phyloP scores from a whole-genome alignment of 1,284 basidiomycete species.

The Heterobasidion occidentale region DNA sequence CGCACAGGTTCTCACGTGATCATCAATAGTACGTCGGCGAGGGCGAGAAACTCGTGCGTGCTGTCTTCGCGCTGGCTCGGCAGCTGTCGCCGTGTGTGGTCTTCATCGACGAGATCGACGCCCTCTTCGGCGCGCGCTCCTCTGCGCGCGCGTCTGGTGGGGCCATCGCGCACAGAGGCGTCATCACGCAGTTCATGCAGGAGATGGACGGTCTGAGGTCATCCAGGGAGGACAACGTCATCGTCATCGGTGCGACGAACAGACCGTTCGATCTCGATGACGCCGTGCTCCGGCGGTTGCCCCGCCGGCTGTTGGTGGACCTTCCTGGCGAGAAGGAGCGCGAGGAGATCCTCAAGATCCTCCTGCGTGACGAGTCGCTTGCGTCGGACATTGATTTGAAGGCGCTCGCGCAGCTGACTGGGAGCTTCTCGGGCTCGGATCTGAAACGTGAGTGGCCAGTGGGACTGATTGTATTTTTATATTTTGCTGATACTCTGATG shows the following conservation, averaged over 20 bases:
- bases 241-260: constrained; percentile 95
- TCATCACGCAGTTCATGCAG: constrained; percentile 96
- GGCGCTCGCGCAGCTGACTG: constrained; percentile 65
- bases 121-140: constrained; percentile 84
- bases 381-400: constrained; percentile 60
- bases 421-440: constrained; percentile 89
- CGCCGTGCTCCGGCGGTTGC: constrained; percentile 78
- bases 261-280: constrained; percentile 81
- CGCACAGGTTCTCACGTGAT: neutral
- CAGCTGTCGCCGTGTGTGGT: constrained; percentile 88
- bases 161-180: constrained; percentile 75
- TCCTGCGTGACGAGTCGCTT: constrained; percentile 73
- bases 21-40: constrained; percentile 81
- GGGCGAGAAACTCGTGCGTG: constrained; percentile 89
- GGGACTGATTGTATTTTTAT: constrained; percentile 2
- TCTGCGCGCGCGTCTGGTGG: constrained; percentile 78
- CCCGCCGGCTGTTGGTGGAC: constrained; percentile 78
- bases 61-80: constrained; percentile 86
- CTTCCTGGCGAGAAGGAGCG: constrained; percentile 78
- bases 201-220: constrained; percentile 94
- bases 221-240: constrained; percentile 74
- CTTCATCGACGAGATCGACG: constrained; percentile 95
- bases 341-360: constrained; percentile 78
- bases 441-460: constrained; percentile 86
- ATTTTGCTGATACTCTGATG: neutral